Conservation (phyloP, 805 yeast species). For the Saturnispora ahearnii region DNA sequence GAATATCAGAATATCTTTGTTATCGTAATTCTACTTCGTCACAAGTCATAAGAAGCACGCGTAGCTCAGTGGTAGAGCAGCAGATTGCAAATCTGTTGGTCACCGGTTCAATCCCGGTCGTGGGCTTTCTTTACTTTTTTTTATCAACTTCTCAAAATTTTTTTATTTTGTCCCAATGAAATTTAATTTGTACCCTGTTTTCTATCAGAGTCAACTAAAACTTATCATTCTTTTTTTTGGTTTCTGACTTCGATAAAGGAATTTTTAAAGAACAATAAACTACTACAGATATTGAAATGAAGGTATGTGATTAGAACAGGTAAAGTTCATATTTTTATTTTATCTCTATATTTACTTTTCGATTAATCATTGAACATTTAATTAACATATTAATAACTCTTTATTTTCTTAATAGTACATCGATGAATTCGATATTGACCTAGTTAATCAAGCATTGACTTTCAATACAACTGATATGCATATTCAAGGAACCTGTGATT, state of each 20-base stretch:
- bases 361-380: background rate
- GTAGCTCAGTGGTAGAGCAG: constrained; percentile 98
- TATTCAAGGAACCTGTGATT: constrained; percentile 83
- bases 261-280: background rate
- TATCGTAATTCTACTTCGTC: no score
- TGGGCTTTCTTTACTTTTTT: constrained; percentile 41
- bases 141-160: background rate
- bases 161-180: background rate
- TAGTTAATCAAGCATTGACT: constrained; percentile 76
- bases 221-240: background rate
- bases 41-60: constrained; percentile 11
- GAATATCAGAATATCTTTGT: no score
- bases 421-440: constrained; percentile 88
- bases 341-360: background rate
- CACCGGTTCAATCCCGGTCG: constrained; percentile 94
- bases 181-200: background rate
- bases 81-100: constrained; percentile 98
- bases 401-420: constrained; percentile 49
- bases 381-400: background rate
- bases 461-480: constrained; percentile 69
- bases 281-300: background rate
- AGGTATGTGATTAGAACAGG: background rate
- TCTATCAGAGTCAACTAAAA: background rate
- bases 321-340: background rate
- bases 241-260: background rate